phyloP scores from a whole-genome alignment of 2,329 filamentous ascomycete genomes.

The Beauveria sp. region DNA sequence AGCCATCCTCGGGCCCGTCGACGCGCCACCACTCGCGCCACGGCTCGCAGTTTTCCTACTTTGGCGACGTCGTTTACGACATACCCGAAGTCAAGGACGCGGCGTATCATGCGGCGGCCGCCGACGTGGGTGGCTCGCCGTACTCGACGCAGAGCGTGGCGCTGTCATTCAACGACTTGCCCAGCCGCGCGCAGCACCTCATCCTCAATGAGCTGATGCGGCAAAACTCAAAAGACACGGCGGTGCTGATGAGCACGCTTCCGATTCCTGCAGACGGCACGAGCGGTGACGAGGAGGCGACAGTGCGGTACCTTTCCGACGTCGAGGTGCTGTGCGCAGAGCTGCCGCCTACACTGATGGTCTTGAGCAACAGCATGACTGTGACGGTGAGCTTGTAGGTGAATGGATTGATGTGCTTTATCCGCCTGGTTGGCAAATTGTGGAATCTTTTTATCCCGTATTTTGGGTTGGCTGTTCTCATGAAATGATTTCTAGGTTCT shows the following conservation, averaged over 20 bases:
- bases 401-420: too few species aligned
- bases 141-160: slow-evolving; percentile 57
- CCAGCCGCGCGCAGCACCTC: slow-evolving; percentile 75
- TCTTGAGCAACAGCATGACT: slow-evolving; percentile 85
- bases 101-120: slow-evolving; percentile 27
- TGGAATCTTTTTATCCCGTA: too few species aligned
- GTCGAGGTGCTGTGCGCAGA: slow-evolving; percentile 71
- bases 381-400: slow-evolving; percentile 65
- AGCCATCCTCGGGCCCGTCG: slow-evolving; percentile 14
- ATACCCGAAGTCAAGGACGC: slow-evolving; percentile 38
- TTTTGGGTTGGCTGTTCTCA: neutral
- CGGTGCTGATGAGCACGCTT: slow-evolving; percentile 75
- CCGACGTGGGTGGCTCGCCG: slow-evolving; percentile 29
- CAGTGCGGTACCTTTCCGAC: slow-evolving; percentile 67
- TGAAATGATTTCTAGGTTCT: neutral
- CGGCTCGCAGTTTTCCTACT: slow-evolving; percentile 26
- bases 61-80: slow-evolving; percentile 30
- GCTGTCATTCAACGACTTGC: slow-evolving; percentile 79
- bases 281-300: slow-evolving; percentile 59
- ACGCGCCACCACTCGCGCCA: slow-evolving; percentile 27
- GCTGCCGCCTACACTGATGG: slow-evolving; percentile 67
- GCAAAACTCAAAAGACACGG: slow-evolving; percentile 59
- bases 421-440: too few species aligned
- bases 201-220: slow-evolving; percentile 81
- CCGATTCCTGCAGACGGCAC: slow-evolving; percentile 76